Percentiles rank a stretch among this genome's conserved stretches.
Conservation (phyloP, 2,329 filamentous ascomycete species). For the Alternaria incomplexa region DNA sequence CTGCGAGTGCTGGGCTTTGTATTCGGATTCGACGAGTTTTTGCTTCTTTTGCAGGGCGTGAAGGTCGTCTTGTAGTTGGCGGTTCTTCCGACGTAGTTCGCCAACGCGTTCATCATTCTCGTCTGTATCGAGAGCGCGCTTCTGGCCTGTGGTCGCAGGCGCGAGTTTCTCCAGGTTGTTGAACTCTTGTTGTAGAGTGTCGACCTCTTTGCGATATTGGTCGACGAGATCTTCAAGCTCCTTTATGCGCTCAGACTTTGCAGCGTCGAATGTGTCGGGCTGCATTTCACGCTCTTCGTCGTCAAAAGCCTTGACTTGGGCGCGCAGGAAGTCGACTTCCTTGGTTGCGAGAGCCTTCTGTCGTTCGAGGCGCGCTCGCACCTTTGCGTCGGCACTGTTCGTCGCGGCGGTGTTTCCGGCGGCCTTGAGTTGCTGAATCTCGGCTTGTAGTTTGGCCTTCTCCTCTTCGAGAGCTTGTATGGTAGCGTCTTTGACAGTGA, state of each 20-base stretch:
- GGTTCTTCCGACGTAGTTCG: constrained; percentile 84
- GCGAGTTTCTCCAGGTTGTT: constrained; percentile 65
- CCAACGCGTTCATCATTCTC: constrained; percentile 74
- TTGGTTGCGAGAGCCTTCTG: constrained; percentile 86
- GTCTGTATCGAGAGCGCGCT: constrained; percentile 66
- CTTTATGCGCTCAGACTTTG: constrained; percentile 74
- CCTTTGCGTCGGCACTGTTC: constrained; percentile 65
- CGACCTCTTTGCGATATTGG: constrained; percentile 81
- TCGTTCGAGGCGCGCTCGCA: constrained; percentile 77
- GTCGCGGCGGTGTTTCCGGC: constrained; percentile 48
- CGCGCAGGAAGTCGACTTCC: constrained; percentile 91
- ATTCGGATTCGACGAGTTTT: constrained; percentile 75
- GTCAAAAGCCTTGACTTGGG: constrained; percentile 86
- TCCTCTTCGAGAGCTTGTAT: constrained; percentile 76
- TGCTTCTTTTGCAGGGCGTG: constrained; percentile 71
- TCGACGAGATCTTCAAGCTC: constrained; percentile 88
- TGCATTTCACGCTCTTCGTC: constrained; percentile 87
- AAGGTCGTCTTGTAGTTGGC: constrained; percentile 81
- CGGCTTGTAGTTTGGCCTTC: constrained; percentile 66
- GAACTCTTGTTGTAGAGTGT: constrained; percentile 76
- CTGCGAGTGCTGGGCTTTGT: constrained; percentile 74
- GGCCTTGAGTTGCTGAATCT: constrained; percentile 73
- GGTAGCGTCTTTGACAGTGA: constrained; percentile 76
- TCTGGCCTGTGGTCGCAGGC: constrained; percentile 58
- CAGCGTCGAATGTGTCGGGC: constrained; percentile 76